Percentiles rank a stretch among this genome's conserved stretches.
These are phyloP conservation scores for Limnanthes douglasii DNA, from an alignment of 345 rosid species.

Conservation along the genomic window DNA sequence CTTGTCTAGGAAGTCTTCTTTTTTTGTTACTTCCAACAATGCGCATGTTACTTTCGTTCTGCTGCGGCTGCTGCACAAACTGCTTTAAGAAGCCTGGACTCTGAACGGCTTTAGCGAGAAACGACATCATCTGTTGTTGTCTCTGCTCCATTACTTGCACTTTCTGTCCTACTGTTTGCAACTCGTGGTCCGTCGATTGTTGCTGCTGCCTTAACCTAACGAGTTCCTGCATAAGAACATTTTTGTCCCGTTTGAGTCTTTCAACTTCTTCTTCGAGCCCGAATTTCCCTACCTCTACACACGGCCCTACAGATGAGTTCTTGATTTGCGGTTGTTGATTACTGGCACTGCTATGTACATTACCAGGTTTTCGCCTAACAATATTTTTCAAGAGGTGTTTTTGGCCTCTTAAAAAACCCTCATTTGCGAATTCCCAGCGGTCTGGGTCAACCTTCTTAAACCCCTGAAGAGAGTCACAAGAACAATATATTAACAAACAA, in stretches of 20 bases:
- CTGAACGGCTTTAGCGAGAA: slow-evolving; percentile 78
- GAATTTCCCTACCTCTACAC: slow-evolving; percentile 79
- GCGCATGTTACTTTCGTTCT: slow-evolving; percentile 41
- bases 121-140: slow-evolving; percentile 89
- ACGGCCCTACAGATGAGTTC: slow-evolving; percentile 47
- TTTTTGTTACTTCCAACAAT: slow-evolving; percentile 57
- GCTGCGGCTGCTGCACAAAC: slow-evolving; percentile 55
- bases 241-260: slow-evolving; percentile 79
- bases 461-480: slow-evolving; percentile 30
- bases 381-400: slow-evolving; percentile 55
- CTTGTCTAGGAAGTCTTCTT: slow-evolving; percentile 58
- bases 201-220: slow-evolving; percentile 86
- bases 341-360: slow-evolving; percentile 28
- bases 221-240: slow-evolving; percentile 86
- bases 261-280: slow-evolving; percentile 82
- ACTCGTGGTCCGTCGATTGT: slow-evolving; percentile 57
- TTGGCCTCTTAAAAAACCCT: slow-evolving; percentile 73
- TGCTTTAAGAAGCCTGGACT: slow-evolving; percentile 70
- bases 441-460: slow-evolving; percentile 87
- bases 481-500: slow-evolving; percentile 5
- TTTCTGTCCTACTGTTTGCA: slow-evolving; percentile 62
- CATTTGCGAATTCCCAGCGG: slow-evolving; percentile 84
- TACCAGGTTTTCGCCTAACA: slow-evolving; percentile 51
- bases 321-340: slow-evolving; percentile 36
- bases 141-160: slow-evolving; percentile 91